These are phyloP conservation scores for Kwoniella dendrophila DNA, from an alignment of 768 basidiomycete genomes.

Conservation along the genomic window DNA sequence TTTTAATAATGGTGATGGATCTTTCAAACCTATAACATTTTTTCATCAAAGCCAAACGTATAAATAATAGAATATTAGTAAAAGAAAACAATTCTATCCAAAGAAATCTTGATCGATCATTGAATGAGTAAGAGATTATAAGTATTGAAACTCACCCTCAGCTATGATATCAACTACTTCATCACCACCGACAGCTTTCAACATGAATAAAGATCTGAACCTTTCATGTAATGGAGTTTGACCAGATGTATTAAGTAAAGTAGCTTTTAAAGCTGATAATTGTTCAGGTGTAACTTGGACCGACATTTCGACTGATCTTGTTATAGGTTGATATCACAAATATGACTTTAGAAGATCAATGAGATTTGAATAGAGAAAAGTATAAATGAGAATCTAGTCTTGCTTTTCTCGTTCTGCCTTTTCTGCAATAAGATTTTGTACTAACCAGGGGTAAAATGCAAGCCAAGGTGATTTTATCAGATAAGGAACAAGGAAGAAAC, in stretches of 20 bases:
- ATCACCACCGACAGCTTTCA: slow-evolving; percentile 77
- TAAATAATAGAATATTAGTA: too few relatives aligned
- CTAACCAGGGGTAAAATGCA: too few relatives aligned
- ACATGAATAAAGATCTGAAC: slow-evolving; percentile 87
- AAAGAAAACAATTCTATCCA: too few relatives aligned
- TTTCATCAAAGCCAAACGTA: too few relatives aligned
- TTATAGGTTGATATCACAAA: not conserved
- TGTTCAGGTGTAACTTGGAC: slow-evolving; percentile 59
- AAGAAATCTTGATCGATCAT: not conserved
- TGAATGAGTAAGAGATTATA: too few relatives aligned
- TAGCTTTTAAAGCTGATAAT: slow-evolving; percentile 70
- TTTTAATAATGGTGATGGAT: slow-evolving; percentile 86
- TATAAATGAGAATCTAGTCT: too few relatives aligned
- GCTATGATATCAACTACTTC: slow-evolving; percentile 78
- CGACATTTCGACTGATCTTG: slow-evolving; percentile 38
- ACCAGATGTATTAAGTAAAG: slow-evolving; percentile 75
- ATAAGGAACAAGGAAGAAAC: too few relatives aligned
- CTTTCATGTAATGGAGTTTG: slow-evolving; percentile 77
- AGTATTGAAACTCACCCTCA: slow-evolving; percentile 64
- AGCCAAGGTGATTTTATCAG: too few relatives aligned
- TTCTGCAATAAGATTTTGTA: too few relatives aligned
- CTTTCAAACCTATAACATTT: slow-evolving; percentile 69
- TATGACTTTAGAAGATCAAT: too few relatives aligned
- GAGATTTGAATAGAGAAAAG: too few relatives aligned
- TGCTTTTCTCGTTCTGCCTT: too few relatives aligned